These are phyloP conservation scores for Linnemannia hyalina DNA, from an alignment of 192 early-diverging fungal genomes.

Conservation along the genomic window DNA sequence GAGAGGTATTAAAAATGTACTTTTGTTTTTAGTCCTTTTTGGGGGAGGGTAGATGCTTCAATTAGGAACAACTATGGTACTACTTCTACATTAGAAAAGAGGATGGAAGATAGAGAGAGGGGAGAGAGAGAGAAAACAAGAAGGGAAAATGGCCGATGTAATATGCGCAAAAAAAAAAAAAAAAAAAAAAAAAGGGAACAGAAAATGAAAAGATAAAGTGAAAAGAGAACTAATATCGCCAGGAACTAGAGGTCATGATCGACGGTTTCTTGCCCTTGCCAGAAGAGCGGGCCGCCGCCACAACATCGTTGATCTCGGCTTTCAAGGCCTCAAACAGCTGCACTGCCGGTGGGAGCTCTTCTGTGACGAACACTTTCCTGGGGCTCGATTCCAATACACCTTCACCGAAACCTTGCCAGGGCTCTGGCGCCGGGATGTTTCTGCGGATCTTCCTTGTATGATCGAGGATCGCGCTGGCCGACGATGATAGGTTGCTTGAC, in stretches of 20 bases:
- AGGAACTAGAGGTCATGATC: background rate
- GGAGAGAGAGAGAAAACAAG: background rate
- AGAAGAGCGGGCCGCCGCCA: background rate
- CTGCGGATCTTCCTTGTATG: too few species aligned
- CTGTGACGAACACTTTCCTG: background rate
- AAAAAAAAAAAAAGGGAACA: background rate
- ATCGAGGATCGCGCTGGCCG: background rate
- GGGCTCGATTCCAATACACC: background rate
- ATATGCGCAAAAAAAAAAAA: background rate
- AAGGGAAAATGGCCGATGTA: background rate
- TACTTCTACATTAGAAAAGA: background rate
- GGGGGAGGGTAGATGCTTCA: background rate
- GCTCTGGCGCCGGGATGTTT: slow-evolving; percentile 15
- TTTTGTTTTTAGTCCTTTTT: background rate
- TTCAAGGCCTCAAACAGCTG: slow-evolving; percentile 26
- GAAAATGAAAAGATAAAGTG: background rate
- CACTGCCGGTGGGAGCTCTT: slow-evolving; percentile 32
- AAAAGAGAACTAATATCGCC: background rate
- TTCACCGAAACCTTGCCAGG: slow-evolving; percentile 51
- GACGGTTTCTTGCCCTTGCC: background rate
- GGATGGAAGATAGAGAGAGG: background rate
- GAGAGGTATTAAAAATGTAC: background rate
- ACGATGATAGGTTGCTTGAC: background rate
- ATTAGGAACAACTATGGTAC: background rate
- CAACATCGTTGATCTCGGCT: slow-evolving; percentile 20